Evolutionary conservation across 805 yeast species (phyloP), one percentile per base, ranked within the genome.

Genomic region (Danielia oregonensis): DNA sequence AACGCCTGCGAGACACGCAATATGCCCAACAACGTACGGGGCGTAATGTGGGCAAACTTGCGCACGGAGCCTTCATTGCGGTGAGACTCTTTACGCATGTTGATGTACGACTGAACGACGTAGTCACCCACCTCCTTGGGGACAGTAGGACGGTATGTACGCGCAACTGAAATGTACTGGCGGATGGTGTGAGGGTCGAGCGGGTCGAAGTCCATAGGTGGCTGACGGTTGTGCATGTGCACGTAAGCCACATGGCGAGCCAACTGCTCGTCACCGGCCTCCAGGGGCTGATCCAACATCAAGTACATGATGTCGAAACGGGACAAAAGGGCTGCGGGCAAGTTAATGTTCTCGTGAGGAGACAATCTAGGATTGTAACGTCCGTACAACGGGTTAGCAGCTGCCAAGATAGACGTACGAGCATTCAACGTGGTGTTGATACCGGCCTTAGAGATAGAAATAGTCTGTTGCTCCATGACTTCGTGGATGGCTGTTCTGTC

Each of bases 401-500:
- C 98, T 0, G 98, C 98, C 44, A 93, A 65, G 41, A 93, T 86
- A 4, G 97, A 89, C 0, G 97, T 78, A 58, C 98, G 77, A 6
- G 98, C 98, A 57, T 93, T 93, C 49, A 93, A 70, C 2, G 97
- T 86, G 7, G 98, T 93, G 43, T 93, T 86, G 49, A 93, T 93
- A 48, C 98, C 98, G 3, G 98, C 98, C 62, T 93, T 93, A 27
- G 97, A 86, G 39, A 93, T 93, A 15, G 96, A 86, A 39, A 93
- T 93, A 2, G 98, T 93, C 63, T 93, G 98, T 61, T 93, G 98
- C 65, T 93, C 98, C 98, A 93, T 93, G 22, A 93, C 98, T 70
- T 91, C 98, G 63, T 91, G 97, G 54, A 93, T 93, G 2, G 97
- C 97, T 0, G 97, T 93, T 54, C 98, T 74, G 63, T 93, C 98